These are phyloP conservation scores for Madurella fahalii DNA, from an alignment of 2,329 filamentous ascomycete genomes.

Conservation along the genomic window DNA sequence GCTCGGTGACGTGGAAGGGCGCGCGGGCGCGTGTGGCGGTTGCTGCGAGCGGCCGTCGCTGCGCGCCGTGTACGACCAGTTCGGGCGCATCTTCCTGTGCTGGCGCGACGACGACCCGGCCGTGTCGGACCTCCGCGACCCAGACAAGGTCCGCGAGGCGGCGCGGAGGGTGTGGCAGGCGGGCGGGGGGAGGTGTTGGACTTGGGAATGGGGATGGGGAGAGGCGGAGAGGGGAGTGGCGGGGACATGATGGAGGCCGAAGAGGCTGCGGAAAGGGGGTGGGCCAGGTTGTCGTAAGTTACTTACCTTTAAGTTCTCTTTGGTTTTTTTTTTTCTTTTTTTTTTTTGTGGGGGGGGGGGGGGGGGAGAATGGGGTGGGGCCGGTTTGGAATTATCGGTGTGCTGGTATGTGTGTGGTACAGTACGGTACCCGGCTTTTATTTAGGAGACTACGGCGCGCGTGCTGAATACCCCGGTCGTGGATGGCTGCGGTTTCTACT, in stretches of 20 bases:
- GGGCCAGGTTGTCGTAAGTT: slow-evolving; percentile 13
- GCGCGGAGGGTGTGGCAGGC: slow-evolving; percentile 22
- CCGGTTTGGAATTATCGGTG: too few relatives aligned
- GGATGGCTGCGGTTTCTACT: neutral
- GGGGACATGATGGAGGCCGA: neutral
- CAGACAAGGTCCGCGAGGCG: slow-evolving; percentile 23
- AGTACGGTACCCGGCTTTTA: too few relatives aligned
- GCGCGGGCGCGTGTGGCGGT: slow-evolving; percentile 2
- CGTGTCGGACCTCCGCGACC: slow-evolving; percentile 23
- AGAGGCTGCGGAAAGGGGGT: neutral
- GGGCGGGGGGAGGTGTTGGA: slow-evolving; percentile 15
- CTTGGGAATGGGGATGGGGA: slow-evolving; percentile 1
- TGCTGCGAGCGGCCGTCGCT: slow-evolving; percentile 22
- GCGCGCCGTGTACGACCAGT: slow-evolving; percentile 29
- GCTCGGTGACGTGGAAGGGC: neutral
- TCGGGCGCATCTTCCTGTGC: slow-evolving; percentile 26
- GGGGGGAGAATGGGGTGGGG: too few relatives aligned
- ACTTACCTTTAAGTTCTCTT: too few relatives aligned
- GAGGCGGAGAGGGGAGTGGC: neutral
- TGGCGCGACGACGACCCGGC: slow-evolving; percentile 25
- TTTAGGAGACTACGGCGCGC: too few relatives aligned
- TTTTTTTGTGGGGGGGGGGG: too few relatives aligned
- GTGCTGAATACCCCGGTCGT: neutral
- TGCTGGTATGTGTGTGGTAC: too few relatives aligned
- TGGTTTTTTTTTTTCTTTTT: neutral